phyloP scores from a whole-genome alignment of 768 basidiomycete genomes.

The Boletus tomentosulus region DNA sequence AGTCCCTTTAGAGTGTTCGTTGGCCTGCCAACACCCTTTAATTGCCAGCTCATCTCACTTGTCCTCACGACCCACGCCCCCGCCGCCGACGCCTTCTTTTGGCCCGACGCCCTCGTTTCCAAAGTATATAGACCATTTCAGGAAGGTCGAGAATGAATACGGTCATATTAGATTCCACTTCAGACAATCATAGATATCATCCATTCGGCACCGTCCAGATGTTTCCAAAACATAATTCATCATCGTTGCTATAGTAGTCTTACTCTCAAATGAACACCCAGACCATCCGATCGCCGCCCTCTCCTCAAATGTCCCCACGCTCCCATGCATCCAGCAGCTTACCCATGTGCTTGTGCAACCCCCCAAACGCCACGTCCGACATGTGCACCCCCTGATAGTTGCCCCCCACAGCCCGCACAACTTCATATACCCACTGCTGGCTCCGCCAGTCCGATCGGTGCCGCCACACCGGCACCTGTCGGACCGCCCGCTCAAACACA shows the following conservation, averaged over 20 bases:
- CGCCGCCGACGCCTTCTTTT: constrained; percentile 2
- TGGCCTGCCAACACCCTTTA: constrained; percentile 2
- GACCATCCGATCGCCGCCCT: not conserved
- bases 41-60: constrained; percentile 14
- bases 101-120: constrained; percentile 7
- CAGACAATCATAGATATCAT: not conserved
- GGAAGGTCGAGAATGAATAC: not conserved
- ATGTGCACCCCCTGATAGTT: constrained; percentile 9
- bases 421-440: constrained; percentile 28
- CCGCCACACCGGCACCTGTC: constrained; percentile 18
- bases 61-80: not conserved
- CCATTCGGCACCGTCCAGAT: not conserved
- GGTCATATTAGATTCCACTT: not conserved
- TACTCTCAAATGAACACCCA: not conserved
- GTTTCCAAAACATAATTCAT: constrained; percentile 10
- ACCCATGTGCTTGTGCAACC: constrained; percentile 23
- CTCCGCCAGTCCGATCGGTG: constrained; percentile 19
- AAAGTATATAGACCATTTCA: not conserved
- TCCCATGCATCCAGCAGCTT: constrained; percentile 30
- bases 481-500: constrained; percentile 14
- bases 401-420: constrained; percentile 4
- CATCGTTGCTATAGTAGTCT: constrained; percentile 20
- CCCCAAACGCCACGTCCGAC: constrained; percentile 10
- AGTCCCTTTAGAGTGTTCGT: constrained; percentile 3
- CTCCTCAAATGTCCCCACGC: constrained; percentile 21